phyloP scores from a whole-genome alignment of 2,329 filamentous ascomycete genomes.

The Microdochium paspali region DNA sequence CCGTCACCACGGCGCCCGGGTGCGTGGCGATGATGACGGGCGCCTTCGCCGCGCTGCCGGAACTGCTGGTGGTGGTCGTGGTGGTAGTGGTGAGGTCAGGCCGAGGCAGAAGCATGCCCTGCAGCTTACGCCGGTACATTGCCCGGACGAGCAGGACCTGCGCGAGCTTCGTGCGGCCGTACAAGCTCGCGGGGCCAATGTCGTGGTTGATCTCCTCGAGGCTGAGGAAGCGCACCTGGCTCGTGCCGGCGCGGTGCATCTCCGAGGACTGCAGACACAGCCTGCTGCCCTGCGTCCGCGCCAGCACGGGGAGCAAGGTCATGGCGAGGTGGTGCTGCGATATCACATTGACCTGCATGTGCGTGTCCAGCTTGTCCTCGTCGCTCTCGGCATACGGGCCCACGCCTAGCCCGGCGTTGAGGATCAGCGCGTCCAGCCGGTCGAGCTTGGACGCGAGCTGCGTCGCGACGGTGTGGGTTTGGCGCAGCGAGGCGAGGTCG shows the following conservation, averaged over 20 bases:
- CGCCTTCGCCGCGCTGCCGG: slow-evolving; percentile 10
- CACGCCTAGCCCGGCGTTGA: slow-evolving; percentile 39
- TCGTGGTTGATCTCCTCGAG: slow-evolving; percentile 37
- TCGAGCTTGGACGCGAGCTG: slow-evolving; percentile 27
- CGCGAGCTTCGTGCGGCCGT: slow-evolving; percentile 38
- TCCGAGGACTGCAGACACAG: slow-evolving; percentile 40
- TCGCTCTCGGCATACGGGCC: slow-evolving; percentile 34
- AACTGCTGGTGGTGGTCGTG: neutral
- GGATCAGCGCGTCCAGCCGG: slow-evolving; percentile 33
- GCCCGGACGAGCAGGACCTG: slow-evolving; percentile 34
- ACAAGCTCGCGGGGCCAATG: slow-evolving; percentile 35
- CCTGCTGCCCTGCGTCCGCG: slow-evolving; percentile 31
- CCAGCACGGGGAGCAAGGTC: slow-evolving; percentile 31
- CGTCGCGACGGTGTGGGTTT: slow-evolving; percentile 33
- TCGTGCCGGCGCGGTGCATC: slow-evolving; percentile 29
- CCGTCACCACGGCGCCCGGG: slow-evolving; percentile 34
- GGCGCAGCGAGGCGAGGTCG: slow-evolving; percentile 33
- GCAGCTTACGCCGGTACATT: slow-evolving; percentile 25
- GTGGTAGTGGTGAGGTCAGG: neutral
- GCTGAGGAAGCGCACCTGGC: slow-evolving; percentile 27
- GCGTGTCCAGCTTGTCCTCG: slow-evolving; percentile 31
- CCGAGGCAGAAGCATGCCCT: slow-evolving; percentile 18
- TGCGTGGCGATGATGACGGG: slow-evolving; percentile 39
- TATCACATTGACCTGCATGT: slow-evolving; percentile 17
- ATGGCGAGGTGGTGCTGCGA: slow-evolving; percentile 36